phyloP scores from a whole-genome alignment of 179 eudicot species.

The Heliamphora pulchella region DNA sequence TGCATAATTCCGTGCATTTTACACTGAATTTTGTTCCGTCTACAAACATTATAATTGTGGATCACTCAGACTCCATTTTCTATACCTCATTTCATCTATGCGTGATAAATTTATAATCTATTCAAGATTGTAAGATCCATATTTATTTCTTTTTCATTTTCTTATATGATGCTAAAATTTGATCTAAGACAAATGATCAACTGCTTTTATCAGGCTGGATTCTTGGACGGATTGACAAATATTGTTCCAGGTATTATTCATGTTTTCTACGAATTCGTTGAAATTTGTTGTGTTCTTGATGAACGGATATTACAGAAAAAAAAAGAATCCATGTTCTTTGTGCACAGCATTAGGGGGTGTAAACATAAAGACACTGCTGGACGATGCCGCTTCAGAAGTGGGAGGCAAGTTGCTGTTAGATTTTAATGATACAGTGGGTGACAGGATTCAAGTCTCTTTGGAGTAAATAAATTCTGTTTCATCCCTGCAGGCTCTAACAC shows the following conservation, averaged over 20 bases:
- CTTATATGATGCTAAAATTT: not conserved
- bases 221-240: slow-evolving; percentile 80
- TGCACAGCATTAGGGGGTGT: slow-evolving; percentile 74
- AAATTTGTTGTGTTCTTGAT: not conserved
- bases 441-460: slow-evolving; percentile 80
- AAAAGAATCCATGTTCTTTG: not conserved
- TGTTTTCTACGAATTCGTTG: not conserved
- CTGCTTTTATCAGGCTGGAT: slow-evolving; percentile 69
- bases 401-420: slow-evolving; percentile 70
- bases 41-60: not conserved
- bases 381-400: slow-evolving; percentile 56
- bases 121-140: not conserved
- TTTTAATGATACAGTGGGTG: slow-evolving; percentile 71
- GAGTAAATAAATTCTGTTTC: slow-evolving; percentile 32
- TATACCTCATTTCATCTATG: not conserved
- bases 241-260: slow-evolving; percentile 74
- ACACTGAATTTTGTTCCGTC: not conserved
- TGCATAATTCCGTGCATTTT: not conserved
- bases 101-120: not conserved
- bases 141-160: not conserved
- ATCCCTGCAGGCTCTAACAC: not conserved
- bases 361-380: slow-evolving; percentile 66
- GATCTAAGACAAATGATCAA: not conserved
- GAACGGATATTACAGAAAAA: not conserved
- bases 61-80: not conserved